These are phyloP conservation scores for Simplicillium sp. DNA, from an alignment of 2,329 filamentous ascomycete genomes.

Conservation along the genomic window DNA sequence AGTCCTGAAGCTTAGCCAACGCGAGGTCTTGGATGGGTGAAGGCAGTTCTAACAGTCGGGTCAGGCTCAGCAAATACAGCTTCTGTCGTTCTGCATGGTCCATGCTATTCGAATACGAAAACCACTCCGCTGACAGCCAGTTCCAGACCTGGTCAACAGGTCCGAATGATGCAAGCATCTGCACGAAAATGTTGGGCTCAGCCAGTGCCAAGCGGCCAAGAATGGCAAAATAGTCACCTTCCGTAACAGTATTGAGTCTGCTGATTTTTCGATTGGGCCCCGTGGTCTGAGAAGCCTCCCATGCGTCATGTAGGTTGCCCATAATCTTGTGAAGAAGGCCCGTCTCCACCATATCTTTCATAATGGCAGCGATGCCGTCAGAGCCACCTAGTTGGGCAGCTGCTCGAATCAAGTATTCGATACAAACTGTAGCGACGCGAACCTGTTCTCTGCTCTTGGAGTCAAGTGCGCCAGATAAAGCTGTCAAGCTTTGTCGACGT, in stretches of 20 bases:
- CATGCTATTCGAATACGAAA: constrained; percentile 58
- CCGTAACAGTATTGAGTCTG: constrained; percentile 62
- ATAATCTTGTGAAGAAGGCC: constrained; percentile 57
- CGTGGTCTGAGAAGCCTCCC: constrained; percentile 69
- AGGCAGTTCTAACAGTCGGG: constrained; percentile 57
- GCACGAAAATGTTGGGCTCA: constrained; percentile 59
- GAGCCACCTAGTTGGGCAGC: constrained; percentile 53
- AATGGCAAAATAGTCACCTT: constrained; percentile 79
- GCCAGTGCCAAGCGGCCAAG: constrained; percentile 70
- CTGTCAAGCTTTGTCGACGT: constrained; percentile 39
- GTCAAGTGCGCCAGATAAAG: constrained; percentile 38
- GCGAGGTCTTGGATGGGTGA: constrained; percentile 48
- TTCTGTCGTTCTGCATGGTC: constrained; percentile 58
- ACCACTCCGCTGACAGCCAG: constrained; percentile 57
- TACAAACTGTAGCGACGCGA: constrained; percentile 47
- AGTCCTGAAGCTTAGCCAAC: constrained; percentile 57
- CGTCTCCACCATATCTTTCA: constrained; percentile 54
- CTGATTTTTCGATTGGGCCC: constrained; percentile 66
- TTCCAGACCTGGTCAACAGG: constrained; percentile 42
- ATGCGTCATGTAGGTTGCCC: constrained; percentile 55
- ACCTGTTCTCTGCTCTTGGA: constrained; percentile 48
- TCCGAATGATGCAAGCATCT: constrained; percentile 40
- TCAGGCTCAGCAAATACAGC: constrained; percentile 63
- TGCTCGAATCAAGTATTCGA: constrained; percentile 56
- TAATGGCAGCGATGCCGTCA: constrained; percentile 51